These are phyloP conservation scores for Austroboletus niveus DNA, from an alignment of 1,284 basidiomycete species.

Conservation along the genomic window DNA sequence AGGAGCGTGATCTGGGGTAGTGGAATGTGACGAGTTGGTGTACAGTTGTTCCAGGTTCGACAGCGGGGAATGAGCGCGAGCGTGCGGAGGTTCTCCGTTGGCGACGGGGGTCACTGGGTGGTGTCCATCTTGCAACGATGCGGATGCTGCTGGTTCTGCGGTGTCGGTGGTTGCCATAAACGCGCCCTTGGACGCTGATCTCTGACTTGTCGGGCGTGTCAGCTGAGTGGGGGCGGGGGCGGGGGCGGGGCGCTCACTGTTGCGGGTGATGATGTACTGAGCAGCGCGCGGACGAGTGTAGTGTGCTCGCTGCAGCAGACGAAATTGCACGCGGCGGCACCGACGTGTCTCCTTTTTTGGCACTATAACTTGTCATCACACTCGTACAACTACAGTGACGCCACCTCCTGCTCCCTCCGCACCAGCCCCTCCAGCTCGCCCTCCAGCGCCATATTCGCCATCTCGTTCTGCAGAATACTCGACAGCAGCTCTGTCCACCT, in stretches of 20 bases:
- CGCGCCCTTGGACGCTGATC: slow-evolving; percentile 65
- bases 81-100: slow-evolving; percentile 3
- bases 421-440: slow-evolving; percentile 64
- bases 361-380: neutral
- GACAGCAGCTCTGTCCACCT: slow-evolving; percentile 90
- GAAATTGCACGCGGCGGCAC: slow-evolving; percentile 15
- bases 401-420: slow-evolving; percentile 57
- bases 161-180: slow-evolving; percentile 70
- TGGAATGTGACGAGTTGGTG: slow-evolving; percentile 7
- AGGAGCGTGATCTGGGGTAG: slow-evolving; percentile 23
- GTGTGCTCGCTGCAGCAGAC: slow-evolving; percentile 11
- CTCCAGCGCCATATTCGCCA: slow-evolving; percentile 86
- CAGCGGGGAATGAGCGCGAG: slow-evolving; percentile 19
- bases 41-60: slow-evolving; percentile 8
- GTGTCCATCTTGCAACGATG: slow-evolving; percentile 44
- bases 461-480: slow-evolving; percentile 84
- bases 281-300: slow-evolving; percentile 6
- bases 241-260: slow-evolving; percentile 7
- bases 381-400: slow-evolving; percentile 35
- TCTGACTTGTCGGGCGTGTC: slow-evolving; percentile 11
- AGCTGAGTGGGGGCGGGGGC: neutral
- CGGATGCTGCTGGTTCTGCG: slow-evolving; percentile 41
- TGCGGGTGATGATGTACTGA: neutral
- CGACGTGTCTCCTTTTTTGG: slow-evolving; percentile 26
- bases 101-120: slow-evolving; percentile 19